phyloP scores from a whole-genome alignment of 2,329 filamentous ascomycete species.

The Trichophyton mentagrophytes region DNA sequence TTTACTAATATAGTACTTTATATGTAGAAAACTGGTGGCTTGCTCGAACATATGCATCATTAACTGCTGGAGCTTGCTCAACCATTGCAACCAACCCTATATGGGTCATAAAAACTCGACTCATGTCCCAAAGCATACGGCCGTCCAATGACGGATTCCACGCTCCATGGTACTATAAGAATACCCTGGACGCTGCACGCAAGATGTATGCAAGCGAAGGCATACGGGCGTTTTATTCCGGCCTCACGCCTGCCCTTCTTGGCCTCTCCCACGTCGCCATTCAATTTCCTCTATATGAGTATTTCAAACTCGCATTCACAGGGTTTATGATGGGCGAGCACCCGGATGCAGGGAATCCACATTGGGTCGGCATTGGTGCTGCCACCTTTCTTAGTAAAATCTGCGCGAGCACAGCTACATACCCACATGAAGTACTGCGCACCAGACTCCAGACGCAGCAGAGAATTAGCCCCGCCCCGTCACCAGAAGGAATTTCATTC shows the following conservation, averaged over 20 bases:
- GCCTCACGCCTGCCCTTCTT: conserved; percentile 78
- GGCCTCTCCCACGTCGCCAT: conserved; percentile 92
- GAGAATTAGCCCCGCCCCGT: conserved; percentile 40
- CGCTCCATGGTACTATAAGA: conserved; percentile 71
- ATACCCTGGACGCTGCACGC: conserved; percentile 76
- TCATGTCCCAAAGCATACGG: conserved; percentile 73
- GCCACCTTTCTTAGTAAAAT: conserved; percentile 92
- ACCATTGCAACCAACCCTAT: conserved; percentile 94
- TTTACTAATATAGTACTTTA: conserved; percentile 5
- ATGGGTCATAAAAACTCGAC: conserved; percentile 96
- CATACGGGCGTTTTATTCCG: conserved; percentile 83
- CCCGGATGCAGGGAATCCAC: conserved; percentile 47
- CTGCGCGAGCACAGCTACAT: conserved; percentile 85
- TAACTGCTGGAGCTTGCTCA: conserved; percentile 81
- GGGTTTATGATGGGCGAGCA: conserved; percentile 74
- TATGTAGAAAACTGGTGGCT: conserved; percentile 57
- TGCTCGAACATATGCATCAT: conserved; percentile 76
- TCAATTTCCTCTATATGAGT: conserved; percentile 94
- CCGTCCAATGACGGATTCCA: conserved; percentile 31
- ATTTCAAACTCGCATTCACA: conserved; percentile 78
- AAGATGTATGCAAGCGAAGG: conserved; percentile 96
- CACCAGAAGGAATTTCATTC: conserved; percentile 42
- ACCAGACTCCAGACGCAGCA: conserved; percentile 91
- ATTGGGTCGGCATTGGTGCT: conserved; percentile 72
- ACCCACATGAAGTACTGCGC: conserved; percentile 91